Evolutionary conservation across 1,284 basidiomycete genomes (phyloP), one percentile per base, ranked within the genome.

Genomic region (Cerioporus squamosus): DNA sequence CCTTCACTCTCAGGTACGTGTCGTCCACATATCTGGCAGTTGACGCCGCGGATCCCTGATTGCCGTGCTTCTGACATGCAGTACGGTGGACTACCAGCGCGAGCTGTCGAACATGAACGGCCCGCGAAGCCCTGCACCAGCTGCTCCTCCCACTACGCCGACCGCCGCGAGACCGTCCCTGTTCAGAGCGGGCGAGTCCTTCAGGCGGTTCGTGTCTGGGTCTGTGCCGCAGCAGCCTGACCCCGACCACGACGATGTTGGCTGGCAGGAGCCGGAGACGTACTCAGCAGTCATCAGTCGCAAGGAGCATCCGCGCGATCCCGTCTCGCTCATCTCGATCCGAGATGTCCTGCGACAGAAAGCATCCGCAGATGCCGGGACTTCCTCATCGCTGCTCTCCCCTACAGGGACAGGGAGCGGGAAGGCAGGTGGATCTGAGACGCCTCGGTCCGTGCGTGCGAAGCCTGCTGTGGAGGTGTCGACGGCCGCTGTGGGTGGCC

Each of bases 1-100:
- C 88, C 2, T 89, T 86, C 71, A 88, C 87, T 2, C 73, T 90
- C 47, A 86, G 87, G 86, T 86, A 36, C n/a, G n/a, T 23, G 53
- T 51, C 26, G 12, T 40, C 26, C 9, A 14, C 43, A 14, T 42
- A 29, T 45, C 40, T 23, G 20, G 36, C 23, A 9, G 12, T 7
- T 48, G 29, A 12, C 33, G 12, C 33, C 9, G 14, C 33, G 33
- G 33, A 36, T 36, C 33, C 26, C 23, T n/a, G 20, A 39, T 56
- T 36, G 29, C 50, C 33, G 39, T 14, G 15, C 2, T n/a, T 8
- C 29, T 23, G 39, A 17, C 33, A 24, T 46, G n/a, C 60, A 89
- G 87, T 65, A 84, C 87, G 2, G 46, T 72, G 0, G 87, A 89
- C 62, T 90, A 88, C 65, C 78, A 79, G n/a, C 74, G 76, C 1